Percentiles rank a stretch among this genome's conserved stretches.
These are phyloP conservation scores for Gossypium aridum DNA, from an alignment of 441 rosid genomes.

Conservation along the genomic window DNA sequence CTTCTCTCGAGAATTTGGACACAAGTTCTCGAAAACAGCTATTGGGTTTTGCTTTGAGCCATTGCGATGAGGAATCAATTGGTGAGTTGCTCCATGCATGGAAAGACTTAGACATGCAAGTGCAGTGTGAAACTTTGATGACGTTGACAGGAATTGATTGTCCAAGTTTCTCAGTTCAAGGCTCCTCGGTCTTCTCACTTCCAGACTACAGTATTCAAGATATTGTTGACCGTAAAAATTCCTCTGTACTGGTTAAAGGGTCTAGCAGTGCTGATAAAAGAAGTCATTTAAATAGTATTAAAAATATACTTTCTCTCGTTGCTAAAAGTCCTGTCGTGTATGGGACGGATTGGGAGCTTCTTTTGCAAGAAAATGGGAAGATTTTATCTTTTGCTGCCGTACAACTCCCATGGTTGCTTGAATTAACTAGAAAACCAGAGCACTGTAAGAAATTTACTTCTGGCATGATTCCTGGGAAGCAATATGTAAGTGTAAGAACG, in stretches of 20 bases:
- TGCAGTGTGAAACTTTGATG: conserved; percentile 67
- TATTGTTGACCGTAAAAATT: conserved; percentile 37
- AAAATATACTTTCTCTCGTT: conserved; percentile 48
- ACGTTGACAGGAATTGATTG: conserved; percentile 47
- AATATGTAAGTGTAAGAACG: conserved; percentile 54
- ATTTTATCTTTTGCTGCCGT: conserved; percentile 62
- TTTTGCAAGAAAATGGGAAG: conserved; percentile 73
- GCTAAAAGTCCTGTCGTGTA: conserved; percentile 52
- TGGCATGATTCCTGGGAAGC: conserved; percentile 52
- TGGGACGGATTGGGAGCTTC: conserved; percentile 50
- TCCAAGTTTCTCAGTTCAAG: conserved; percentile 36
- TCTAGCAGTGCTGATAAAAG: conserved; percentile 35
- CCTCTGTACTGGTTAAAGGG: conserved; percentile 41
- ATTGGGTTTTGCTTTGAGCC: conserved; percentile 88
- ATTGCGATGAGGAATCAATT: conserved; percentile 91
- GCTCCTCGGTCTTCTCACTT: conserved; percentile 22
- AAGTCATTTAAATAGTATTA: conserved; percentile 33
- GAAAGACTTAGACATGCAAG: conserved; percentile 96
- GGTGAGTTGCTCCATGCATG: conserved; percentile 93
- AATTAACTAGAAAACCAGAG: conserved; percentile 52
- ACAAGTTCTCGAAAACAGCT: conserved; percentile 70
- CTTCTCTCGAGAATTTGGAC: conserved; percentile 87
- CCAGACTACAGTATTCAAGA: conserved; percentile 32
- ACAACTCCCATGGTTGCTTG: conserved; percentile 92
- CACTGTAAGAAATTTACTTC: conserved; percentile 35